Percentiles rank a stretch among this genome's conserved stretches.
These are phyloP conservation scores for Royoungia palumana DNA, from an alignment of 768 basidiomycete species.

Conservation along the genomic window DNA sequence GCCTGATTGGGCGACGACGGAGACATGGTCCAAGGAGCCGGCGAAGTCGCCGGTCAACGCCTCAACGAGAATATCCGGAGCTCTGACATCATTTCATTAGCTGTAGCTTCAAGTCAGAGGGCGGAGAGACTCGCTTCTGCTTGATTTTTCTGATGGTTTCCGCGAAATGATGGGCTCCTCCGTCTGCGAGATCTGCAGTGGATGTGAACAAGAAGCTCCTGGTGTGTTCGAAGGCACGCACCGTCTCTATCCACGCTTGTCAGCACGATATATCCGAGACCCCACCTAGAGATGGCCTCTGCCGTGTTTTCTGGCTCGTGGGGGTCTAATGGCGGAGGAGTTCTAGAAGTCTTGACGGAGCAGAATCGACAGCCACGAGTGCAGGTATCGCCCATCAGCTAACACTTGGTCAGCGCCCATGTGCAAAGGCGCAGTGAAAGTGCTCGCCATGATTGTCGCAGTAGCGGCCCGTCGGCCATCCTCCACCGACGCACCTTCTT, in stretches of 20 bases:
- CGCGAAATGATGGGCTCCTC: slow-evolving; percentile 92
- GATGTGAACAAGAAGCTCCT: slow-evolving; percentile 1
- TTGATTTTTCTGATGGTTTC: slow-evolving; percentile 95
- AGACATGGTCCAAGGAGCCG: slow-evolving; percentile 71
- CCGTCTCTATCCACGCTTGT: slow-evolving; percentile 98
- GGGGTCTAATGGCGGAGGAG: slow-evolving; percentile 87
- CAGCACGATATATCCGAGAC: slow-evolving; percentile 94
- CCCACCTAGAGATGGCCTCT: slow-evolving; percentile 97
- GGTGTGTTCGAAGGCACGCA: slow-evolving; percentile 33
- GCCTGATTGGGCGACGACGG: slow-evolving; percentile 85
- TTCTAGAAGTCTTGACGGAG: slow-evolving; percentile 88
- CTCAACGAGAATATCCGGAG: slow-evolving; percentile 94
- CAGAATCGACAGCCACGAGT: slow-evolving; percentile 98
- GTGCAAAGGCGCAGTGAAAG: neutral
- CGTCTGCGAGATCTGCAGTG: slow-evolving; percentile 80
- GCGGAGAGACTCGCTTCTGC: slow-evolving; percentile 64
- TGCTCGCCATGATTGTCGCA: slow-evolving; percentile 93
- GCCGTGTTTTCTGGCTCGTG: slow-evolving; percentile 99
- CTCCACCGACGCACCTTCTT: slow-evolving; percentile 56
- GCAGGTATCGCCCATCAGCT: slow-evolving; percentile 99
- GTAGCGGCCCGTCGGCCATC: slow-evolving; percentile 84
- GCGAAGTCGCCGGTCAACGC: slow-evolving; percentile 95
- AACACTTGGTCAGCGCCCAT: slow-evolving; percentile 8
- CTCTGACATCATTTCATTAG: slow-evolving; percentile 45
- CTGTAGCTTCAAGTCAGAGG: neutral